Percentiles rank a stretch among this genome's conserved stretches.
Conservation (phyloP, 108 stramenopile species). For the Conticribra weissflogii region DNA sequence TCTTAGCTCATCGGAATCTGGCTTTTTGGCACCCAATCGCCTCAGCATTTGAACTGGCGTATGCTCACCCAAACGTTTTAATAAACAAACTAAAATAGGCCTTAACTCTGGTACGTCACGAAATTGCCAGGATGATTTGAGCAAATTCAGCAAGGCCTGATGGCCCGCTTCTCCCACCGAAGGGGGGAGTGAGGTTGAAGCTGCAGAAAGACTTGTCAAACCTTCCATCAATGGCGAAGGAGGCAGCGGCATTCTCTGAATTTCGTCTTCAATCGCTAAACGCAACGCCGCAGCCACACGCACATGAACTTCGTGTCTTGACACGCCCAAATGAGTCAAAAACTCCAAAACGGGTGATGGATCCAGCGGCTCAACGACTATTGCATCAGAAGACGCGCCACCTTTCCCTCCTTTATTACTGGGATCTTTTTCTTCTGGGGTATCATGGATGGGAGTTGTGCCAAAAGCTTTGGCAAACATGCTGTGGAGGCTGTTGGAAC, state of each 20-base stretch:
- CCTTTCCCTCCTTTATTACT: constrained; percentile 3
- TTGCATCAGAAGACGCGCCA: neutral
- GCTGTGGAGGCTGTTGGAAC: constrained; percentile 69
- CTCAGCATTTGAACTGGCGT: constrained; percentile 73
- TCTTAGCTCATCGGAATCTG: constrained; percentile 44
- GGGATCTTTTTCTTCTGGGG: neutral
- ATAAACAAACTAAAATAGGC: constrained; percentile 73
- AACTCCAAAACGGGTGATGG: constrained; percentile 80
- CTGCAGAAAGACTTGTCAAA: neutral
- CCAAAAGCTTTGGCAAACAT: constrained; percentile 83
- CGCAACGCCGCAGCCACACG: constrained; percentile 73
- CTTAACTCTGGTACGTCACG: constrained; percentile 79
- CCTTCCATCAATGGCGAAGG: neutral
- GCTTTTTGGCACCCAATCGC: constrained; percentile 57
- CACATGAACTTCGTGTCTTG: constrained; percentile 79
- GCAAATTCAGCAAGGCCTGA: constrained; percentile 59
- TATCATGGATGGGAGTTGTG: constrained; percentile 56
- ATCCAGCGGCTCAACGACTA: constrained; percentile 66
- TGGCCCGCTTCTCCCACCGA: constrained; percentile 21
- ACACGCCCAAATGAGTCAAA: constrained; percentile 73
- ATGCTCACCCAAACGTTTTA: constrained; percentile 76
- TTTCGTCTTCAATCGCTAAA: constrained; percentile 79
- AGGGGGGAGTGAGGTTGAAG: neutral
- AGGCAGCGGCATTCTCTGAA: constrained; percentile 64
- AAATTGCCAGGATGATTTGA: constrained; percentile 74